phyloP scores from a whole-genome alignment of 2,329 filamentous ascomycete species.

The Pseudogymnoascus destructans region DNA sequence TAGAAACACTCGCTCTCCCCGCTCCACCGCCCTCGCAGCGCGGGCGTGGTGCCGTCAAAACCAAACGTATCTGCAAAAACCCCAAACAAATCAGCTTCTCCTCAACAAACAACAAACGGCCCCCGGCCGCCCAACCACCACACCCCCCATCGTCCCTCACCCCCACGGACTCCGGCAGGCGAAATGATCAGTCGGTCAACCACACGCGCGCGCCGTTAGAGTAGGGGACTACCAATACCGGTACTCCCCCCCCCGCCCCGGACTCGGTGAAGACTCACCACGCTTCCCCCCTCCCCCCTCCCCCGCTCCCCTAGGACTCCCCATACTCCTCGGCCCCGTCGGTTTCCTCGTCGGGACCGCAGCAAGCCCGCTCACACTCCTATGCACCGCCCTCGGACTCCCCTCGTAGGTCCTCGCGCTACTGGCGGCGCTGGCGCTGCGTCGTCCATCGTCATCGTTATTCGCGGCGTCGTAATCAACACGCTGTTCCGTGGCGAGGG shows the following conservation, averaged over 20 bases:
- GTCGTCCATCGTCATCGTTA: constrained; percentile 28
- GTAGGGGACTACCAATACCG: neutral
- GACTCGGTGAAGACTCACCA: neutral
- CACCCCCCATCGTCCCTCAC: neutral
- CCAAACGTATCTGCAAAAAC: neutral
- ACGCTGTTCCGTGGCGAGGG: constrained; percentile 41
- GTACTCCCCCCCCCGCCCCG: neutral
- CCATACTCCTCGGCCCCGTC: constrained; percentile 26
- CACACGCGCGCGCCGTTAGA: neutral
- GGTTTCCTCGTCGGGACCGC: constrained; percentile 23
- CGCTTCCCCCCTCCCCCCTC: neutral
- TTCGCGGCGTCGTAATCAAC: constrained; percentile 24
- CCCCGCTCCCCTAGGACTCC: neutral
- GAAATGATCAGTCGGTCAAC: neutral
- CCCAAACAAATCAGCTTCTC: neutral
- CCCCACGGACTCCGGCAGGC: neutral
- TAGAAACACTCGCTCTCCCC: neutral
- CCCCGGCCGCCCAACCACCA: neutral
- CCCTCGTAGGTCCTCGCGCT: constrained; percentile 34
- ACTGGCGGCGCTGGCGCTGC: neutral
- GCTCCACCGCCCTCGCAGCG: neutral
- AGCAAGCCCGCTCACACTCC: neutral
- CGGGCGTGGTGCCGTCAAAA: neutral
- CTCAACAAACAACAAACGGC: neutral
- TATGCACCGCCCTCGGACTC: constrained; percentile 25